Base-by-base conservation (phyloP, 495 filamentous ascomycete genomes). In the Penicillium pulvis region DNA sequence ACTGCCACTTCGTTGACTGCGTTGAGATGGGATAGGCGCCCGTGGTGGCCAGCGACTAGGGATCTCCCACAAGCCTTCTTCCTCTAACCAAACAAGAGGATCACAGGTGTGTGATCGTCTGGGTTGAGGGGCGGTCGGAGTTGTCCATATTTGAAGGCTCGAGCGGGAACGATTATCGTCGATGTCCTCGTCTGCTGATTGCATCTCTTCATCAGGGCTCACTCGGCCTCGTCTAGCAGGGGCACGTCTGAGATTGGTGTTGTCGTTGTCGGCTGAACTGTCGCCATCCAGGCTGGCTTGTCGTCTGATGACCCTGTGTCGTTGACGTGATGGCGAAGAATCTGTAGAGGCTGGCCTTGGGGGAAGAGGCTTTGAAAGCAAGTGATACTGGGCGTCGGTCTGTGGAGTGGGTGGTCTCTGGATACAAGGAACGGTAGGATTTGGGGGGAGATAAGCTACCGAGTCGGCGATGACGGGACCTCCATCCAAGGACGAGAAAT, bases 381-480 rank as follows among this genome's bases (percentile, higher is more conserved):
- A 31, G 31, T 51, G 26, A 16, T 54, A 57, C 39, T 56, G 64
- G 26, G 41, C 47, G 24, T 52, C 49, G 7, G 45, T 35, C 20
- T 60, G 59, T 30, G 56, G 50, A 35, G 52, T 58, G 51, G 59
- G 50, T 24, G 64, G 45, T 28, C 51, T 43, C 33, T 48, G 36
- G 23, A 61, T 42, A 24, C 44, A 50, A 52, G 57, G 33, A 14
- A 39, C 47, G 8, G 47, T 53, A 2, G 49, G 42, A 35, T 58
- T 23, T 20, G 31, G 42, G 4, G 43, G 46, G 7, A 57, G 43
- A 35, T 28, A 46, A 47, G 52, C 59, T 44, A 52, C 59, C 2
- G 63, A 23, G 39, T 74, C 65, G 10, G 51, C 26, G 24, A 77
- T 62, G 12, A 70, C 69, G 44, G 74, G 57, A 9, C 57, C 39